A percentile compares a stretch with the other conserved stretches of the same genome.
Evolutionary conservation across 495 filamentous ascomycete species (phyloP).

Genomic region (Talaromyces adpressus): DNA sequence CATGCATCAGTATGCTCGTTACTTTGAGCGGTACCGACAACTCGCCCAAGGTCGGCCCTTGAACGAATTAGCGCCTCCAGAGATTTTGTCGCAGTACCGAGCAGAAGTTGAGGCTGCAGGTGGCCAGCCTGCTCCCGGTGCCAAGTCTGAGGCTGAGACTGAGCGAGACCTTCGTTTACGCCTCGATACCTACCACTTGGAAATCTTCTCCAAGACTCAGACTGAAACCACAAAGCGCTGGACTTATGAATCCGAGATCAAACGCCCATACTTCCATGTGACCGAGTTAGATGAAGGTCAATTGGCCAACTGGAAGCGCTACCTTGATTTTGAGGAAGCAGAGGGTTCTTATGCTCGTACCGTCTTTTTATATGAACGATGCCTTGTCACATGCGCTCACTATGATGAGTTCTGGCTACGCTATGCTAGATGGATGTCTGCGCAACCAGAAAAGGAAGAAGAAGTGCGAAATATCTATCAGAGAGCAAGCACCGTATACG

Average conservation of each 20-base stretch:
- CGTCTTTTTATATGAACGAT: conserved; percentile 87
- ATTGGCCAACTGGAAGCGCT: conserved; percentile 90
- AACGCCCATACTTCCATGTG: conserved; percentile 95
- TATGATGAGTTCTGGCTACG: conserved; percentile 98
- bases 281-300: conserved; percentile 84
- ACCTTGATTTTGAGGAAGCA: conserved; percentile 90
- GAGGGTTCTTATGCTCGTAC: conserved; percentile 72
- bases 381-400: conserved; percentile 83
- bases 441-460: conserved; percentile 73
- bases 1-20: conserved; percentile 93
- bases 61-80: conserved; percentile 60
- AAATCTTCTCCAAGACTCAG: conserved; percentile 75
- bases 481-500: conserved; percentile 74
- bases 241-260: conserved; percentile 92
- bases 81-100: conserved; percentile 61
- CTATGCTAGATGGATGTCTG: conserved; percentile 95
- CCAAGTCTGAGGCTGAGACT: conserved; percentile 64
- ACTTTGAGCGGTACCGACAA: conserved; percentile 85
- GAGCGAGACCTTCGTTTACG: conserved; percentile 76
- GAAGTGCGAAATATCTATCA: conserved; percentile 93
- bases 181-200: conserved; percentile 73
- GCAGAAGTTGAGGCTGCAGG: conserved; percentile 57
- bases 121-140: conserved; percentile 33
- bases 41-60: conserved; percentile 69
- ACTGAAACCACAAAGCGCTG: conserved; percentile 88